Evolutionary conservation across 2,329 filamentous ascomycete species (phyloP).

Genomic region (Bimuria novae-zelandiae): DNA sequence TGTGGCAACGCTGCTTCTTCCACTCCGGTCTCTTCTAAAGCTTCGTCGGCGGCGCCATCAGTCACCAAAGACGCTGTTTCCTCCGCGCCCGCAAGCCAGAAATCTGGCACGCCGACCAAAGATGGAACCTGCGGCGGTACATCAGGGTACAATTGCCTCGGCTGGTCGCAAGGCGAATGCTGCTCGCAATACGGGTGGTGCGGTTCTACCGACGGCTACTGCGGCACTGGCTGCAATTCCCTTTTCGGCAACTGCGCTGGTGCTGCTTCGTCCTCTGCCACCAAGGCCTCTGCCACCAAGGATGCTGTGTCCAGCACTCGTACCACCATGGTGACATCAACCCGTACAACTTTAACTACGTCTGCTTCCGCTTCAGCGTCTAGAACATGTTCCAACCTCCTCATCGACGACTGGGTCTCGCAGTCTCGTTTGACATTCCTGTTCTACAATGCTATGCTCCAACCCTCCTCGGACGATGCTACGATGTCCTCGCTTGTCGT

Average conservation of each 20-base stretch:
- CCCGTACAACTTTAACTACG: constrained; percentile 20
- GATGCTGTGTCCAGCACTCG: constrained; percentile 13
- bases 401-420: constrained; percentile 65
- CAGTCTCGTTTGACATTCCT: constrained; percentile 66
- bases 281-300: not conserved
- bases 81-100: constrained; percentile 1
- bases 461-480: constrained; percentile 61
- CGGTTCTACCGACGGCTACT: not conserved
- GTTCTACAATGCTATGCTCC: constrained; percentile 62
- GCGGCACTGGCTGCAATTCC: not conserved
- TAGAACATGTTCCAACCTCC: constrained; percentile 50
- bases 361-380: constrained; percentile 1
- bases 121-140: constrained; percentile 1
- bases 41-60: not conserved
- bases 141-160: constrained; percentile 1
- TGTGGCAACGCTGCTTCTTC: constrained; percentile 37
- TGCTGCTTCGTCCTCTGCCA: constrained; percentile 2
- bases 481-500: constrained; percentile 63
- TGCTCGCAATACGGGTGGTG: constrained; percentile 4
- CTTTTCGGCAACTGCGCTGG: constrained; percentile 6
- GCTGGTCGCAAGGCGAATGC: constrained; percentile 3
- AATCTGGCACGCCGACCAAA: not conserved
- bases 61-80: constrained; percentile 8
- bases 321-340: constrained; percentile 23
- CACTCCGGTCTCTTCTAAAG: too few species aligned